Evolutionary conservation across 139 green algal genomes (phyloP).

Genomic region (Axilococcus clingmanii): DNA sequence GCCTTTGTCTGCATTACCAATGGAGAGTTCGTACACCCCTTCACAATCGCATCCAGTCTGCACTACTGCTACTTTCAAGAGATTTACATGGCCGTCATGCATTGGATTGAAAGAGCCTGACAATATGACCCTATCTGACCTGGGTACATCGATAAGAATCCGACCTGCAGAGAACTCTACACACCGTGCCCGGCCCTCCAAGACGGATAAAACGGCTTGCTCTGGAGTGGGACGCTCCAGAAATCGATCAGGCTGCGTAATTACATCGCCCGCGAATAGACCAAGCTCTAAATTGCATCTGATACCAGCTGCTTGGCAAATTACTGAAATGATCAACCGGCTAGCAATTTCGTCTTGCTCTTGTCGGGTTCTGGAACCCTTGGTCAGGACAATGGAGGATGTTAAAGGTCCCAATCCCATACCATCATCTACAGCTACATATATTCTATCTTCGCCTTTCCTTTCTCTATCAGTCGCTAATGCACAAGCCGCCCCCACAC

Average conservation of each 20-base stretch:
- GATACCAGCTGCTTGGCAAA: slow-evolving; percentile 13
- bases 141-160: slow-evolving; percentile 51
- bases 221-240: no score
- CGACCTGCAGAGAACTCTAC: slow-evolving; percentile 59
- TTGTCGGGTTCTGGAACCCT: slow-evolving; percentile 39
- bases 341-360: slow-evolving; percentile 52
- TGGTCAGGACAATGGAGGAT: slow-evolving; percentile 37
- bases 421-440: slow-evolving; percentile 37
- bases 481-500: slow-evolving; percentile 56
- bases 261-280: no score
- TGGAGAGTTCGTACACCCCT: slow-evolving; percentile 66
- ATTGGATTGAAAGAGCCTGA: slow-evolving; percentile 89
- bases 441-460: slow-evolving; percentile 55
- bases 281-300: no score
- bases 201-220: slow-evolving; percentile 22
- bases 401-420: background rate
- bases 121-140: slow-evolving; percentile 52
- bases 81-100: slow-evolving; percentile 61
- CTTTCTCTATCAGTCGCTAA: slow-evolving; percentile 56
- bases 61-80: slow-evolving; percentile 30
- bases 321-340: slow-evolving; percentile 37
- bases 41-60: slow-evolving; percentile 13
- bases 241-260: no score
- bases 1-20: slow-evolving; percentile 88
- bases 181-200: slow-evolving; percentile 35